Base-by-base conservation (phyloP, 768 basidiomycete genomes). In the Dendrothele bispora region DNA sequence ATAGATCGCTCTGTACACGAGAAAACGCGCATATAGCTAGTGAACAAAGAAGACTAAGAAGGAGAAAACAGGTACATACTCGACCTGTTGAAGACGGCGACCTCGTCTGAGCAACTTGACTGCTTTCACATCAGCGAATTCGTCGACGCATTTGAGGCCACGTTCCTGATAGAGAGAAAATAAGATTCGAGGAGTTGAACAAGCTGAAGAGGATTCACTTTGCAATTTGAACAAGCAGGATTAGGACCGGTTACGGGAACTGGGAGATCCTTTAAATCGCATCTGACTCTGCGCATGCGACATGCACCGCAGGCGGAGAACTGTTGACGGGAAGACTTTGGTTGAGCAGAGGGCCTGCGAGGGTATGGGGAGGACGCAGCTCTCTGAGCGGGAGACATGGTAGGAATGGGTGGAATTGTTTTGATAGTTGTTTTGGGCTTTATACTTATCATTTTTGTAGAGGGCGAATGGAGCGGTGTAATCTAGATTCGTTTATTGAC, bases 261-360 rank as follows among this genome's bases (percentile, higher is more conserved):
- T 43, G 81, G 77, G 35, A 86, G 73, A 66, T 95, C 91, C 64
- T 95, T 95, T 47, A 95, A 79, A 73, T 95, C 93, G 62, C 93
- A 97, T 46, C 91, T 89, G 18, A 97, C 94, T 62, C 91, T 93
- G 59, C 94, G 70, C 83, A 90, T 90, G 51, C 91, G 83, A 66
- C 94, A 97, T 25, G 91, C 91, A 48, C 91, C 91, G 62, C 94
- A 95, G 7, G 93, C 93, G n/a, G 88, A 89, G 67, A 91, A 91
- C 57, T 95, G 90, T 57, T 88, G 85, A 51, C 88, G 72, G 2
- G 83, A 78, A 24, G 88, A 88, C 62, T 90, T 90, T 46, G 86
- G 80, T 48, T 84, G 79, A n/a, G 74, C 75, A 4, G 75, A 57
- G 7, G 78, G 64, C 18, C 83, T 75, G 30, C 83, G 80, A 12